These are phyloP conservation scores for Penicillium dipodomyicola DNA, from an alignment of 495 filamentous ascomycete species.

Conservation along the genomic window DNA sequence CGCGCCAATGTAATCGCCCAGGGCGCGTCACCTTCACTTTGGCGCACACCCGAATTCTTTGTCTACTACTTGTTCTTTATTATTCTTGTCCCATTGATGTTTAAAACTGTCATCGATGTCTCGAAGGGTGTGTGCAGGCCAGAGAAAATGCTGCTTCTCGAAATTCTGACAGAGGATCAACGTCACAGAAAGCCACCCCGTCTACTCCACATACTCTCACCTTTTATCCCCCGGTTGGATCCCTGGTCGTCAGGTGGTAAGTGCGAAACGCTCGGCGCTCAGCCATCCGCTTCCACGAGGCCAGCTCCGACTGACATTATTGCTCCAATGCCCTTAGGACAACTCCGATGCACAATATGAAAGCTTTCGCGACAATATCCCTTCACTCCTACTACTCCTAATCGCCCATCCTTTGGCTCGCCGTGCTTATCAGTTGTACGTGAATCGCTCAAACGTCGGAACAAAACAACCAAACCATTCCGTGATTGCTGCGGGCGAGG, in stretches of 20 bases:
- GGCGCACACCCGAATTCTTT: slow-evolving; percentile 84
- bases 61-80: slow-evolving; percentile 73
- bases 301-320: slow-evolving; percentile 11
- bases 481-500: slow-evolving; percentile 55
- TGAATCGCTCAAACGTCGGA: slow-evolving; percentile 9
- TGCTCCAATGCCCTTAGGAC: slow-evolving; percentile 54
- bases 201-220: slow-evolving; percentile 69
- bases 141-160: neutral
- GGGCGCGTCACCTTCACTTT: slow-evolving; percentile 59
- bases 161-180: slow-evolving; percentile 37
- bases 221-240: slow-evolving; percentile 86
- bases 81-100: slow-evolving; percentile 78
- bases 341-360: slow-evolving; percentile 86
- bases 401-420: slow-evolving; percentile 76
- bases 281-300: neutral
- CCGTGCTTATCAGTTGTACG: slow-evolving; percentile 58
- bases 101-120: slow-evolving; percentile 79
- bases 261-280: slow-evolving; percentile 22
- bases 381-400: slow-evolving; percentile 69
- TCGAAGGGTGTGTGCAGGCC: slow-evolving; percentile 65
- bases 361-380: slow-evolving; percentile 84
- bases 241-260: slow-evolving; percentile 84
- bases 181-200: slow-evolving; percentile 80
- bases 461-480: slow-evolving; percentile 20
- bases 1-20: slow-evolving; percentile 46